Evolutionary conservation across 2,329 filamentous ascomycete genomes (phyloP), one percentile per base, ranked within the genome.

Genomic region (Fusarium beomiforme): DNA sequence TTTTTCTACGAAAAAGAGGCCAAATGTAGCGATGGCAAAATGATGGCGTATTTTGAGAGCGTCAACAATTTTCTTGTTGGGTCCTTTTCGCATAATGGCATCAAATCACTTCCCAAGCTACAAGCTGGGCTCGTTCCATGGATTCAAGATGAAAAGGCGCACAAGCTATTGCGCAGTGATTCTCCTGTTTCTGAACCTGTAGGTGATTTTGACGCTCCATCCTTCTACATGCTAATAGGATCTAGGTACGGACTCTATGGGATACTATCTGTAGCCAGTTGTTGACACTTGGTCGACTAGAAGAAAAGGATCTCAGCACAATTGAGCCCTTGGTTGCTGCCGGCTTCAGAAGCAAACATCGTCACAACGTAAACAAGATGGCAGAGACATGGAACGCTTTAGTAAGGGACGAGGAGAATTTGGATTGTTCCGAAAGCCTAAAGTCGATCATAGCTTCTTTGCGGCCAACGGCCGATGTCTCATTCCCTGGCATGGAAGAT

Each of bases 361-460:
- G 76, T 61, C 82, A 78, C 65, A 87, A 83, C 73, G 92, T 82
- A 68, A 89, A 80, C 78, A 84, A 77, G 76, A 81, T 85, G 21
- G 80, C 83, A 39, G 81, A 82, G 26, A 74, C 84, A 67, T 98
- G 94, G 94, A 95, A 94, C 72, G 78, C 81, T 1, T 87, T 90
- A 0, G 94, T 93, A 75, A 90, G 90, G 23, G 82, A 86, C 19
- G 85, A 88, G 41, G 83, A 88, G 6, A 81, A 82, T 8, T 76
- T 94, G 3, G 81, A 88, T 26, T 95, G 93, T 79, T 92, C 94
- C 0, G 80, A 86, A 14, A 83, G 83, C 33, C 83, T 97, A 8
- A 89, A 90, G 73, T 80, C 84, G 5, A 87, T 90, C 3, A 82
- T 97, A 36, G 83, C 87, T 29, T 87, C 86, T 19, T 80, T 94